Evolutionary conservation across 2,329 filamentous ascomycete species (phyloP).

Genomic region (Apiospora marii): DNA sequence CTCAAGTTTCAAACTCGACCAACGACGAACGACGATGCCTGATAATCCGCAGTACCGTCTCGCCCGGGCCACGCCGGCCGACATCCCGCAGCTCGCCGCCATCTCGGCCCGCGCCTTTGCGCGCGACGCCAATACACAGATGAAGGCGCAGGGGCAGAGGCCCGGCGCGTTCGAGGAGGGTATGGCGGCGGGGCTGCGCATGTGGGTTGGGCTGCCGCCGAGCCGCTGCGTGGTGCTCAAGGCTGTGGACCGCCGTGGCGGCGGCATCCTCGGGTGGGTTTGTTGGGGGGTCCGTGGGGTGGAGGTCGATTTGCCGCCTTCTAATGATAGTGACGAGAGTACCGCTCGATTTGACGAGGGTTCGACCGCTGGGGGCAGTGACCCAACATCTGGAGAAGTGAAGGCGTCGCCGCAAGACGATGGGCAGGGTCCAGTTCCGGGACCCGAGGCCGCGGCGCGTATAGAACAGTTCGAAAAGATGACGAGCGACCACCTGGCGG

Average conservation of each 20-base stretch:
- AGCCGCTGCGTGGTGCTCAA: slow-evolving; percentile 41
- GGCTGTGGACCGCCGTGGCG: slow-evolving; percentile 41
- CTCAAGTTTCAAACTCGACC: too few relatives aligned
- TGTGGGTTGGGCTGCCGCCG: slow-evolving; percentile 35
- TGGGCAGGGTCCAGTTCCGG: not conserved
- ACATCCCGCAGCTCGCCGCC: slow-evolving; percentile 42
- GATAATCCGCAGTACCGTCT: slow-evolving; percentile 31
- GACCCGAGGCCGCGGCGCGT: not conserved
- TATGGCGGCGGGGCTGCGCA: slow-evolving; percentile 32
- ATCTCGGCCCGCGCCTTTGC: slow-evolving; percentile 44
- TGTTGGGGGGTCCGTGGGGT: slow-evolving; percentile 45
- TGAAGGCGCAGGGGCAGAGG: slow-evolving; percentile 43
- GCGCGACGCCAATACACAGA: slow-evolving; percentile 42
- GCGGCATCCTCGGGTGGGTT: slow-evolving; percentile 43
- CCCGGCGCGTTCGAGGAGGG: slow-evolving; percentile 39
- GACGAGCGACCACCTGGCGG: slow-evolving; percentile 41
- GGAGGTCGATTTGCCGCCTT: slow-evolving; percentile 22
- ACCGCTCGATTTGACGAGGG: slow-evolving; percentile 31
- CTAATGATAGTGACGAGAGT: slow-evolving; percentile 4
- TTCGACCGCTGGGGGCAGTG: slow-evolving; percentile 11
- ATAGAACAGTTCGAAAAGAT: slow-evolving; percentile 41
- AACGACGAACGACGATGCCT: not conserved
- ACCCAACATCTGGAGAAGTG: not conserved
- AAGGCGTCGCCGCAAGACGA: not conserved
- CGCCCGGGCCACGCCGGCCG: slow-evolving; percentile 34